Evolutionary conservation across 148 eudicot genomes (phyloP), one percentile per base, ranked within the genome.

Genomic region (Camellia japonica): DNA sequence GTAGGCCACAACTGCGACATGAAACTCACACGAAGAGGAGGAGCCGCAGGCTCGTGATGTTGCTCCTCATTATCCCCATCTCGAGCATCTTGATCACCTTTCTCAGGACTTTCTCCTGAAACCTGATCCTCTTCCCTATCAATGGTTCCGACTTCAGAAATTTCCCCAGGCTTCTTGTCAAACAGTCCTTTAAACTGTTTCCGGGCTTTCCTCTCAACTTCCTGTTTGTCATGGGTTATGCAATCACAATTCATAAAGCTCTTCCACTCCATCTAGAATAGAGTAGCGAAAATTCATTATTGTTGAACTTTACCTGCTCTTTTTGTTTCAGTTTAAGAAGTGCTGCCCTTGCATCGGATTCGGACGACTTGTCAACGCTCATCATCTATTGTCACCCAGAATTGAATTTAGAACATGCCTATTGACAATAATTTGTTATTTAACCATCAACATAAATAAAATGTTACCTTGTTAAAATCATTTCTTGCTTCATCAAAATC

Each of bases 151-250:
- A 82, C 94, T 98, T 93, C 97, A 0, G 97, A 82, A 77, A 96
- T 93, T 71, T 93, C 97, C 63, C 99, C 99, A 7, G 98, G 98
- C 63, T 85, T 90, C 84, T 92, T 93, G 90, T 94, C 73, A 62
- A 96, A 96, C 42, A 96, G 85, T 75, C 99, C 98, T 90, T 94
- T 94, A 64, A 96, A 96, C 80, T 96, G 98, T 79, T 92, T 76
- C 78, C 93, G 94, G 8, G 89, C 97, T 83, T 88, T 94, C 86
- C 77, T 89, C 60, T 84, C 82, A 12, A 89, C 84, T 79, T 93
- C 98, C 99, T 96, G 90, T n/a, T 82, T 71, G 38, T 3, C 60
- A 69, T 86, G 46, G 68, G 11, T 13, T 38, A 62, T 73, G 10
- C 68, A 41, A 76, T 46, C 16, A 69, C 49, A 43, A 14, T 43